Percentiles rank a stretch among this genome's conserved stretches.
Evolutionary conservation across 1,284 basidiomycete genomes (phyloP).

Genomic region (Bondarzewia mesenterica): DNA sequence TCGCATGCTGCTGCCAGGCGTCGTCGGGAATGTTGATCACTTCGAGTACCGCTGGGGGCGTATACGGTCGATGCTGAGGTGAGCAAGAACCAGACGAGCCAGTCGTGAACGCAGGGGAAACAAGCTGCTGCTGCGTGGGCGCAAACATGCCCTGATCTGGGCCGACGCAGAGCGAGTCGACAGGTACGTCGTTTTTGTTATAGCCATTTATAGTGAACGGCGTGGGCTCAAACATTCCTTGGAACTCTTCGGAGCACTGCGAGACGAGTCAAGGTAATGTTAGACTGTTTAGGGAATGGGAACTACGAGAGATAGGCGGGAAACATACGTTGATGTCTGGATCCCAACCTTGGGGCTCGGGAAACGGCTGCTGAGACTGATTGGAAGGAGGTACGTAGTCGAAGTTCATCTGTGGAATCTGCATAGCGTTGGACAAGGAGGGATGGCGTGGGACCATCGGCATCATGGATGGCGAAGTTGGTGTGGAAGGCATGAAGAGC

Average conservation of each 20-base stretch:
- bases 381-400: constrained; percentile 28
- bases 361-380: constrained; percentile 24
- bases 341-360: constrained; percentile 31
- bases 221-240: constrained; percentile 7
- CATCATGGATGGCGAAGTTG: constrained; percentile 49
- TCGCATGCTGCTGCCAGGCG: constrained; percentile 13
- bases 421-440: constrained; percentile 25
- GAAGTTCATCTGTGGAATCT: constrained; percentile 25
- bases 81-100: constrained; percentile 30
- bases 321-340: constrained; percentile 18
- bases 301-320: neutral
- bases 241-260: constrained; percentile 37
- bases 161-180: constrained; percentile 34
- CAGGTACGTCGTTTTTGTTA: constrained; percentile 12
- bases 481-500: constrained; percentile 59
- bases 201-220: neutral
- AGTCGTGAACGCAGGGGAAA: constrained; percentile 26
- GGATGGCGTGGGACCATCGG: constrained; percentile 47
- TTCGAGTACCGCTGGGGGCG: constrained; percentile 11
- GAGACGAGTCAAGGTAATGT: neutral
- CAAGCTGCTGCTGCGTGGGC: constrained; percentile 21
- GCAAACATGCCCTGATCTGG: constrained; percentile 19
- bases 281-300: neutral
- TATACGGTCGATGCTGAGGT: constrained; percentile 12
- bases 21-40: constrained; percentile 11